phyloP scores from a whole-genome alignment of 805 yeast genomes.

The Metschnikowia chrysomelidarum region DNA sequence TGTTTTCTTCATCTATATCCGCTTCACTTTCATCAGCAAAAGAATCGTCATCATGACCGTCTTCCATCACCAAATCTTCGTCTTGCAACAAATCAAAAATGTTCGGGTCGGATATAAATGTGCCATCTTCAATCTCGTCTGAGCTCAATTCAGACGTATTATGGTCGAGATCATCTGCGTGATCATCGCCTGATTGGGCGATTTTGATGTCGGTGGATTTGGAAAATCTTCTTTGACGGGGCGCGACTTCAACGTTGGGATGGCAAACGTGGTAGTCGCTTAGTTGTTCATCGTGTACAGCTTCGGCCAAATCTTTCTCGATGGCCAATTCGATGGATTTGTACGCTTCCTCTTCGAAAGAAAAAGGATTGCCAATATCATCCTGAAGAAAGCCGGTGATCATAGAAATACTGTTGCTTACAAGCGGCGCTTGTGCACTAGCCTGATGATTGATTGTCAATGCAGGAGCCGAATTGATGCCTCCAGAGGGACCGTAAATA shows the following conservation, averaged over 20 bases:
- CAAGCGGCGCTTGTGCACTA: slow-evolving; percentile 12
- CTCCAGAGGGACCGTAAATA: slow-evolving; percentile 83
- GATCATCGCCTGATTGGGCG: slow-evolving; percentile 7
- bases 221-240: slow-evolving; percentile 4
- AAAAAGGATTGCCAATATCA: slow-evolving; percentile 62
- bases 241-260: slow-evolving; percentile 15
- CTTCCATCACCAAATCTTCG: slow-evolving; percentile 16
- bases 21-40: slow-evolving; percentile 18
- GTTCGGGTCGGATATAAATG: slow-evolving; percentile 2
- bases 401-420: slow-evolving; percentile 52
- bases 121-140: slow-evolving; percentile 11
- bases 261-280: slow-evolving; percentile 11
- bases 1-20: slow-evolving; percentile 15
- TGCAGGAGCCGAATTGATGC: slow-evolving; percentile 64
- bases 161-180: slow-evolving; percentile 6
- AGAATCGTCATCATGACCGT: slow-evolving; percentile 15
- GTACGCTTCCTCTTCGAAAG: slow-evolving; percentile 55
- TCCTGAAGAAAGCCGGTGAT: slow-evolving; percentile 62
- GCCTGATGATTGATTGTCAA: slow-evolving; percentile 20
- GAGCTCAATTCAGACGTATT: slow-evolving; percentile 9
- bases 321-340: slow-evolving; percentile 39
- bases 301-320: slow-evolving; percentile 11
- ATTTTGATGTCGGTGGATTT: slow-evolving; percentile 11
- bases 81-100: slow-evolving; percentile 11
- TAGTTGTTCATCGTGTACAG: not conserved